Conservation (phyloP, 257 asterid species). For the Plectranthus barbatus region DNA sequence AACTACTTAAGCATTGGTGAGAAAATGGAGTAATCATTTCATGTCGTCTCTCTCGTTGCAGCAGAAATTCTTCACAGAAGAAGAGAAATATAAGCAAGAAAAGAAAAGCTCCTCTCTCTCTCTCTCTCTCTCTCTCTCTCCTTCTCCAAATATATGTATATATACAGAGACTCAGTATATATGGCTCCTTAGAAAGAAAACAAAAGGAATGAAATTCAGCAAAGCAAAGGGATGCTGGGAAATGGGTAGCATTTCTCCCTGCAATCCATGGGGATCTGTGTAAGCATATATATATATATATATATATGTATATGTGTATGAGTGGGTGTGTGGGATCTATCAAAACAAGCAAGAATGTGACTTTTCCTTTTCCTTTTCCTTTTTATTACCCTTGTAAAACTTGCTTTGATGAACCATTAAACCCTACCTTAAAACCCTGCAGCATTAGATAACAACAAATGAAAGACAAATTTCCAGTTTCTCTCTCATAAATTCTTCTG, state of each 20-base stretch:
- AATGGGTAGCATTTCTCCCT: slow-evolving; percentile 40
- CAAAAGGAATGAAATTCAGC: slow-evolving; percentile 71
- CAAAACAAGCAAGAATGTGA: background rate
- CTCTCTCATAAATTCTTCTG: background rate
- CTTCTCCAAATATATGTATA: background rate
- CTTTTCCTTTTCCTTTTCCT: background rate
- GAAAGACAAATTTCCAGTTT: background rate
- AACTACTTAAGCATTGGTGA: slow-evolving; percentile 26
- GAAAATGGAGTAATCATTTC: slow-evolving; percentile 50
- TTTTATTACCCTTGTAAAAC: background rate
- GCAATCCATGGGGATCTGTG: slow-evolving; percentile 87
- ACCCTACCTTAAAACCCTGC: slow-evolving; percentile 17
- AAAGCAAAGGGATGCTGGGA: slow-evolving; percentile 58
- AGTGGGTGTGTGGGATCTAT: background rate
- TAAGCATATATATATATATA: slow-evolving; percentile 10
- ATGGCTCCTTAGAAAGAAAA: slow-evolving; percentile 37
- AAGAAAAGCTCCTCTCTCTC: background rate
- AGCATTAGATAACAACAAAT: background rate
- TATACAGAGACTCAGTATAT: background rate
- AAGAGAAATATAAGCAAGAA: background rate
- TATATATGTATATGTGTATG: background rate
- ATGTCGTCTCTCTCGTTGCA: slow-evolving; percentile 16
- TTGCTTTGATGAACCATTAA: background rate
- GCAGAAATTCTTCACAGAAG: slow-evolving; percentile 20
- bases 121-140: background rate